Evolutionary conservation across 2,329 filamentous ascomycete species (phyloP), one percentile per base, ranked within the genome.

Genomic region (Simplicillium aogashimaense): DNA sequence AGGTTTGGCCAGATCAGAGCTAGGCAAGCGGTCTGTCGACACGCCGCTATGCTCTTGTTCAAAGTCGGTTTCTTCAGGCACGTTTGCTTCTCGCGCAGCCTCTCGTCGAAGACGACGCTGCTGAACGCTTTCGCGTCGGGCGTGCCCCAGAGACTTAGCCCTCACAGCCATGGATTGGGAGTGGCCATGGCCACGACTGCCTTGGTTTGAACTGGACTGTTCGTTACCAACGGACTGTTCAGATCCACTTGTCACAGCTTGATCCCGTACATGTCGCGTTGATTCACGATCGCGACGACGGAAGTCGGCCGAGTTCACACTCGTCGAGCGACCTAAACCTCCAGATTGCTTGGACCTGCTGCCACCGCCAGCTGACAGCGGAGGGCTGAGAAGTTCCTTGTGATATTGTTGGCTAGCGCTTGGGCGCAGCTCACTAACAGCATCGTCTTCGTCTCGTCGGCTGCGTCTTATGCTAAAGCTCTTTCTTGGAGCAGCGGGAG

Each of bases 81-180:
- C 83, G 51, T 92, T 85, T 15, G 81, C 78, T 46, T 87, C 81
- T 40, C 77, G 74, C 12, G 74, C 70, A 43, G 83, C 82, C 50
- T 89, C 86, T 51, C 86, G 74, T 39, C 78, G 76, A 41, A 81
- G 74, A 39, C 90, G 78, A 42, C 90, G 77, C 35, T 85, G 86
- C 61, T 95, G 90, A 40, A 95, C 94, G 58, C 88, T 95, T 58
- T 95, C 90, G 44, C 86, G 76, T 31, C 90, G 78, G 35, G 86
- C 86, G 57, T 97, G 89, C 2, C 89, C 87, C 16, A 95, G 72
- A 4, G 88, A 94, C 60, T 92, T 92, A 8, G 90, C 81, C 46
- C 90, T 78, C 53, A 78, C 73, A 6, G 83, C 79, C 15, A 81
- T 73, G 2, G 75, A 74, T 38, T 76, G 74, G 29, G 72, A 67